These are phyloP conservation scores for Camptophora hylomeconis DNA, from an alignment of 2,329 filamentous ascomycete genomes.

Conservation along the genomic window DNA sequence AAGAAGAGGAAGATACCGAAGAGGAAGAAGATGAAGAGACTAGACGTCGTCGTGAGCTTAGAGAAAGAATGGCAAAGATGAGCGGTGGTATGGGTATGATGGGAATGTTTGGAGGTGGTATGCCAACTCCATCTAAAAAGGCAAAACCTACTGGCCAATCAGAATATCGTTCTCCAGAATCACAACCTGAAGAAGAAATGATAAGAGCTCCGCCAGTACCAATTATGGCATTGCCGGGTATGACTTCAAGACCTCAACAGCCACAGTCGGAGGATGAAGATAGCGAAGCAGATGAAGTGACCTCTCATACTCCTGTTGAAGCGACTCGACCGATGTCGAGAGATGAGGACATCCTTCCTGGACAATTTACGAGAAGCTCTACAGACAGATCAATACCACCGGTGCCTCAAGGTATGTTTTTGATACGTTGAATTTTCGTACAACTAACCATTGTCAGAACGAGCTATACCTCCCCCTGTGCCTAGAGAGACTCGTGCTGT, in stretches of 20 bases:
- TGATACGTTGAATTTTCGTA: conserved; percentile 1
- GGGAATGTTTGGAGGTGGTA: conserved; percentile 72
- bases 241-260: conserved; percentile 29
- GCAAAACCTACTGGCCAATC: conserved; percentile 33
- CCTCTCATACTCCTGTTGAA: background rate
- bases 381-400: conserved; percentile 32
- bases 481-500: conserved; percentile 27
- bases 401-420: conserved; percentile 38
- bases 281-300: conserved; percentile 8
- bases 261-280: conserved; percentile 12
- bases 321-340: no score
- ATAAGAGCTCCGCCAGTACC: conserved; percentile 33
- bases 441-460: conserved; percentile 23
- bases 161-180: conserved; percentile 24
- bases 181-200: conserved; percentile 22
- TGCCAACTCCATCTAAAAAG: conserved; percentile 41
- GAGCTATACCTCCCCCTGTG: conserved; percentile 31
- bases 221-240: conserved; percentile 55
- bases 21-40: conserved; percentile 82
- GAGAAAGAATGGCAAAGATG: conserved; percentile 96
- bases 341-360: conserved; percentile 5
- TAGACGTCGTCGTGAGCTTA: conserved; percentile 70
- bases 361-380: conserved; percentile 21
- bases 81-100: conserved; percentile 95
- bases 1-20: conserved; percentile 61